Base-by-base conservation (phyloP, 371 early-diverging fungal species). In the Mortierella sp. region DNA sequence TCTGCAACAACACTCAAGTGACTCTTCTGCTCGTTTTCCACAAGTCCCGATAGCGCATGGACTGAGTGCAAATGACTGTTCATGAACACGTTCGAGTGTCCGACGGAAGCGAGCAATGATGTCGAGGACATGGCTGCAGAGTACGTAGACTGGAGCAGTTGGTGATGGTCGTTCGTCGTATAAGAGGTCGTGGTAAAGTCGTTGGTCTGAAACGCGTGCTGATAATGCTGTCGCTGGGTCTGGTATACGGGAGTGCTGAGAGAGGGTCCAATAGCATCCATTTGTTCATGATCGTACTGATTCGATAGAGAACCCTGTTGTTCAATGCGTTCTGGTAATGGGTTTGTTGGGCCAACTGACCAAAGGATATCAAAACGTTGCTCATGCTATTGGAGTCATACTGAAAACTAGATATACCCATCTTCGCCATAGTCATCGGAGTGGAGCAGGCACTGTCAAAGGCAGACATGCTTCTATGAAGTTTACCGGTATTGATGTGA, bases 61-160 rank as follows among this genome's bases (percentile, higher is more conserved):
- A 39, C 26, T 24, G 46, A 45, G 39, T 50, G 54, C 43, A 30
- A 38, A 26, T 39, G 50, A 27, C 18, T 57, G 50, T 12, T 27
- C 10, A 24, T 38, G 48, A 58, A 45, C 9, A 38, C 26, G 13
- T 34, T 28, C 27, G 48, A 9, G 24, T 58, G 59, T 9, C 31
- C 39, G 16, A n/a, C 28, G 7, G 57, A 51, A 18, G 57, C 53
- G 18, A 51, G 38, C 31, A 45, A 21, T 19, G 68, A 39, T 16
- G 65, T 53, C 62, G 65, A 61, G 16, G 72, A 71, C 56, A 71
- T 56, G 47, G 66, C 72, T 24, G 65, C 61, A 42, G 66, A 65
- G 54, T 65, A 71, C 0, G 61, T 31, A 10, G 67, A 67, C 18
- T 67, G 67, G 18, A 63, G 55, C 34, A 62, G 51, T 39, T 60